Conservation (phyloP, 2,329 filamentous ascomycete genomes). For the Diaporthe citri region DNA sequence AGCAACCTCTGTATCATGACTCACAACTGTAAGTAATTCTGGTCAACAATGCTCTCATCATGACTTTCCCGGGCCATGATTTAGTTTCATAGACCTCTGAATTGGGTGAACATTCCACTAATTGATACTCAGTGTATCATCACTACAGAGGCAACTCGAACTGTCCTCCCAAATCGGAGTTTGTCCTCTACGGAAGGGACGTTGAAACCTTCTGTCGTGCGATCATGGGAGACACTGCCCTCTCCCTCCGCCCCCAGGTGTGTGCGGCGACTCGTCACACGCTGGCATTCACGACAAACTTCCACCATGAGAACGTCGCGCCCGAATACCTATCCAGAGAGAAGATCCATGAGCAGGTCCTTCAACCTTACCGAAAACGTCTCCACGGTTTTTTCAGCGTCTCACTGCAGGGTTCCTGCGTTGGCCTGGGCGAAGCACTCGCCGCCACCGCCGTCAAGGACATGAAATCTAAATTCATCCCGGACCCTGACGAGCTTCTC, state of each 20-base stretch:
- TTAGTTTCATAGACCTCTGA: too few relatives aligned
- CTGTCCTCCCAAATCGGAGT: not conserved
- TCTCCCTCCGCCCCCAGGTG: not conserved
- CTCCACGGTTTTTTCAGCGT: not conserved
- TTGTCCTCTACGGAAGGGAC: not conserved
- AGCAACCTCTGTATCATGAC: not conserved
- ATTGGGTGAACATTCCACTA: not conserved
- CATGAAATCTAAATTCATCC: not conserved
- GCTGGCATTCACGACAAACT: not conserved
- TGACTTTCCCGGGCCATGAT: too few relatives aligned
- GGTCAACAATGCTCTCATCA: too few relatives aligned
- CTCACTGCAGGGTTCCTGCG: not conserved
- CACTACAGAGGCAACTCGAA: rapidly evolving
- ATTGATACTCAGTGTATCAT: not conserved
- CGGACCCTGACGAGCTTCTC: not conserved
- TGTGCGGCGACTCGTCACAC: not conserved
- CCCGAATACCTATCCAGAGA: not conserved
- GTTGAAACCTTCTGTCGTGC: not conserved
- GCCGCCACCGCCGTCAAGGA: not conserved
- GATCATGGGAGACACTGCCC: not conserved
- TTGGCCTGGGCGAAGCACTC: not conserved
- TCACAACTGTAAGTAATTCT: not conserved
- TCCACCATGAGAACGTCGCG: not conserved
- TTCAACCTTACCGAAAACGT: not conserved
- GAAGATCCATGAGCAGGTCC: not conserved